These are phyloP conservation scores for Nitzschia sp. DNA, from an alignment of 108 stramenopile species.

Conservation along the genomic window DNA sequence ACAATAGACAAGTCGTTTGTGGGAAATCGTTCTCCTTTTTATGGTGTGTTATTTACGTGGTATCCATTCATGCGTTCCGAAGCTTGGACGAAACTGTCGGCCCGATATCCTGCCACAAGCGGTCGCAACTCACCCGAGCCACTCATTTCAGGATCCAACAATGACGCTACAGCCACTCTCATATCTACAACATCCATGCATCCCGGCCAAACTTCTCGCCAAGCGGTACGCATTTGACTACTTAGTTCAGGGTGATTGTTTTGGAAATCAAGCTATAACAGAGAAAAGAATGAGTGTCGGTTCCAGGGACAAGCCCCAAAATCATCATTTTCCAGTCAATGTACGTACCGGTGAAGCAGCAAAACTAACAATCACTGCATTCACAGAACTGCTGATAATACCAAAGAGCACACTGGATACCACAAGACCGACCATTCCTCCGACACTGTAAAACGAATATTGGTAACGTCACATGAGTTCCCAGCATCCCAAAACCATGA, in stretches of 20 bases:
- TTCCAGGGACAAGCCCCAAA: too few relatives aligned
- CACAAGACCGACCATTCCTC: conserved; percentile 70
- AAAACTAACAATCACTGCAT: conserved; percentile 88
- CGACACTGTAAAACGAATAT: conserved; percentile 38
- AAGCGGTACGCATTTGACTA: conserved; percentile 73
- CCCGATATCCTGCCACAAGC: conserved; percentile 2
- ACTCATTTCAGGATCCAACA: conserved; percentile 25
- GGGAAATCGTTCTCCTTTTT: too few relatives aligned
- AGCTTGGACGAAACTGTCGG: too few relatives aligned
- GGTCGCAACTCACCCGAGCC: conserved; percentile 17
- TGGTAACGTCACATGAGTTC: conserved; percentile 1
- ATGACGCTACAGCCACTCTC: conserved; percentile 33
- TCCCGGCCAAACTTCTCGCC: conserved; percentile 88
- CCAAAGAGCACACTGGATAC: conserved; percentile 72
- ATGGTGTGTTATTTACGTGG: too few relatives aligned
- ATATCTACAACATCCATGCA: conserved; percentile 72
- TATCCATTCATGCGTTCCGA: too few relatives aligned
- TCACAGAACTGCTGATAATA: conserved; percentile 77
- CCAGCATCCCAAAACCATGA: conserved; percentile 1
- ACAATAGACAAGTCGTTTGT: too few relatives aligned
- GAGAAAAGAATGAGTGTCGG: not conserved
- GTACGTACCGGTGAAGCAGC: conserved; percentile 67
- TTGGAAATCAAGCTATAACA: conserved; percentile 62
- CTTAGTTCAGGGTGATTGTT: conserved; percentile 79
- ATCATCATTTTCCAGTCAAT: not conserved